Percentiles rank a stretch among this genome's conserved stretches.
Conservation (phyloP, 345 rosid genomes). For the Salix udensis region DNA sequence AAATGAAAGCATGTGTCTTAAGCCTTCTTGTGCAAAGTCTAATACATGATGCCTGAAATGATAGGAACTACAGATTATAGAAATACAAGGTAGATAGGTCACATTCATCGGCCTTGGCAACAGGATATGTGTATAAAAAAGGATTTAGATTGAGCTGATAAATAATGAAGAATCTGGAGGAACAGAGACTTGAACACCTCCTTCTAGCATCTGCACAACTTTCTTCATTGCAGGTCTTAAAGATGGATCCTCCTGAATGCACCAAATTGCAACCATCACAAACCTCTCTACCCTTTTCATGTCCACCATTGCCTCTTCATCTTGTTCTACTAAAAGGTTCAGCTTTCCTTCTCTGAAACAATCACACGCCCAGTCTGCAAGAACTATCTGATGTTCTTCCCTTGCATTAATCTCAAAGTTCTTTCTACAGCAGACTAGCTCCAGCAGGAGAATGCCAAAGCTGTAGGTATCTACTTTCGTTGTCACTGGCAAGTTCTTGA, state of each 20-base stretch:
- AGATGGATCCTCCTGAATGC: constrained; percentile 15
- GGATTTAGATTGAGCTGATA: neutral
- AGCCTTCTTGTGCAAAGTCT: too few species aligned
- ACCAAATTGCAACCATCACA: constrained; percentile 12
- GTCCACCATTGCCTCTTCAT: constrained; percentile 18
- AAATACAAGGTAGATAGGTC: too few species aligned
- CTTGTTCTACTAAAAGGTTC: constrained; percentile 10
- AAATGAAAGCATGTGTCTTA: too few species aligned
- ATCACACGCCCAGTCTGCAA: constrained; percentile 17
- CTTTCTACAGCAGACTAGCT: constrained; percentile 1
- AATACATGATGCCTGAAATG: too few species aligned
- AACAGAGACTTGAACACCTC: constrained; percentile 13
- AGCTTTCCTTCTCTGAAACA: constrained; percentile 12
- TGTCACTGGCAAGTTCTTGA: constrained; percentile 36
- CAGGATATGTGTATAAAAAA: too few species aligned
- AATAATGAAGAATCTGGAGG: constrained; percentile 24
- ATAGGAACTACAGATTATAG: too few species aligned
- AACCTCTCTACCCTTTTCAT: constrained; percentile 14
- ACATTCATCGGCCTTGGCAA: too few species aligned
- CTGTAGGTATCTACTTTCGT: constrained; percentile 44
- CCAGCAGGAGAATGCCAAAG: constrained; percentile 15
- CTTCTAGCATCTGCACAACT: constrained; percentile 24
- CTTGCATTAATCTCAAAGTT: neutral
- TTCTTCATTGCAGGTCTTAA: neutral
- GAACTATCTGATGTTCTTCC: neutral